These are phyloP conservation scores for Neonectria sp. DNA, from an alignment of 2,329 filamentous ascomycete species.

Conservation along the genomic window DNA sequence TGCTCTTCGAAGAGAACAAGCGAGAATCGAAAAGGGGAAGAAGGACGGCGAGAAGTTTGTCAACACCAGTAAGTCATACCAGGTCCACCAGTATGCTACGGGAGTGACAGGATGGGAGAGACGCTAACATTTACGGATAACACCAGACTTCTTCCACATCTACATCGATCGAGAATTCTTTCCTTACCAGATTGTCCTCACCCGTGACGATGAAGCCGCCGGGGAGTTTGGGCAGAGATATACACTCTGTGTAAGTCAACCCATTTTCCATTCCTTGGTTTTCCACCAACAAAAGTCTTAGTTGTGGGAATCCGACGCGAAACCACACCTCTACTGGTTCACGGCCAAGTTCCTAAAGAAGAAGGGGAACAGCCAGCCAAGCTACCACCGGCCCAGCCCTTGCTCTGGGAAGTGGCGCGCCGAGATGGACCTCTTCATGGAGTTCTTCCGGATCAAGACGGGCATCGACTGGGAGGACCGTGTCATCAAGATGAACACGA, in stretches of 20 bases:
- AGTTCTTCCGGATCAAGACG: conserved; percentile 72
- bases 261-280: background rate
- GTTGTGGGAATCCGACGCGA: conserved; percentile 77
- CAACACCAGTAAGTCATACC: conserved; percentile 62
- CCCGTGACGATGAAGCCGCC: conserved; percentile 62
- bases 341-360: conserved; percentile 66
- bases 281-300: conserved; percentile 50
- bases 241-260: conserved; percentile 68
- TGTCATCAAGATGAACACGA: conserved; percentile 54
- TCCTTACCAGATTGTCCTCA: conserved; percentile 74
- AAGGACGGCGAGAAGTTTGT: conserved; percentile 60
- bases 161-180: conserved; percentile 76
- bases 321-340: conserved; percentile 73
- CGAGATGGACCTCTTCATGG: conserved; percentile 67
- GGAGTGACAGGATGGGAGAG: background rate
- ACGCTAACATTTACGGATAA: background rate
- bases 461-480: conserved; percentile 73
- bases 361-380: conserved; percentile 54
- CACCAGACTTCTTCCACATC: conserved; percentile 72
- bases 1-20: conserved; percentile 51
- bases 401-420: conserved; percentile 56
- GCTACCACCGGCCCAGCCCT: conserved; percentile 56
- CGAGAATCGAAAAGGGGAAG: conserved; percentile 56
- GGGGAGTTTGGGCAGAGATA: conserved; percentile 71
- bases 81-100: background rate